phyloP scores from a whole-genome alignment of 1,284 basidiomycete species.

The Malassezia caprae region DNA sequence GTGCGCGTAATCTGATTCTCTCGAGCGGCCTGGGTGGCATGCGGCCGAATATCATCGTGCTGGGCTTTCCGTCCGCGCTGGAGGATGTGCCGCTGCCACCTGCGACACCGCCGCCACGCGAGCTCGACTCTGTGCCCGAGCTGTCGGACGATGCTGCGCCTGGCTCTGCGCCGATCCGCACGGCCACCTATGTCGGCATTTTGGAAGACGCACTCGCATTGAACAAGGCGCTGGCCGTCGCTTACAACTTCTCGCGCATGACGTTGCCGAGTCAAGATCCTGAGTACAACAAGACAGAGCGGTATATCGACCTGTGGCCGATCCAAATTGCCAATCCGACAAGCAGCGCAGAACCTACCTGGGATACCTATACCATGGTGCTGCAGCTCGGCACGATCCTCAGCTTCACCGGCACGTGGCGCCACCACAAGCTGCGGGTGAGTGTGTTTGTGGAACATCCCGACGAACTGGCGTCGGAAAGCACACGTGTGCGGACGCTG shows the following conservation, averaged over 20 bases:
- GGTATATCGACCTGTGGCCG: slow-evolving; percentile 46
- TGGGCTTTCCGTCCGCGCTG: slow-evolving; percentile 43
- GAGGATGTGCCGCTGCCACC: slow-evolving; percentile 11
- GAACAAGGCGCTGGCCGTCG: slow-evolving; percentile 45
- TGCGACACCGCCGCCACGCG: not conserved
- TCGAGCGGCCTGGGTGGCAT: slow-evolving; percentile 46
- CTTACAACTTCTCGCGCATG: slow-evolving; percentile 42
- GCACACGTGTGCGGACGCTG: slow-evolving; percentile 34
- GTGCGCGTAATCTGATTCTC: slow-evolving; percentile 41
- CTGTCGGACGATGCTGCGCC: slow-evolving; percentile 39
- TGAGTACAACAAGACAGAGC: slow-evolving; percentile 10
- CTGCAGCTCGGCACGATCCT: slow-evolving; percentile 46
- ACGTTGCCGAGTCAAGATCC: slow-evolving; percentile 21
- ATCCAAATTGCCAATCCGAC: slow-evolving; percentile 42
- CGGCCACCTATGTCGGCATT: slow-evolving; percentile 43
- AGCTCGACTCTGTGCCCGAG: slow-evolving; percentile 15
- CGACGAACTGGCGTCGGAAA: slow-evolving; percentile 35
- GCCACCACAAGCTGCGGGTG: slow-evolving; percentile 41
- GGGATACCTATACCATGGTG: slow-evolving; percentile 48
- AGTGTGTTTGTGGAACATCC: slow-evolving; percentile 46
- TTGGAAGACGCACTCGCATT: slow-evolving; percentile 47
- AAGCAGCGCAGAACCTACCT: slow-evolving; percentile 27
- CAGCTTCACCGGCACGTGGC: slow-evolving; percentile 45
- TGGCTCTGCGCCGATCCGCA: slow-evolving; percentile 37
- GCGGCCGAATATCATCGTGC: slow-evolving; percentile 45